Base-by-base conservation (phyloP, 352 stramenopile genomes). In the Globisporangium canariense region DNA sequence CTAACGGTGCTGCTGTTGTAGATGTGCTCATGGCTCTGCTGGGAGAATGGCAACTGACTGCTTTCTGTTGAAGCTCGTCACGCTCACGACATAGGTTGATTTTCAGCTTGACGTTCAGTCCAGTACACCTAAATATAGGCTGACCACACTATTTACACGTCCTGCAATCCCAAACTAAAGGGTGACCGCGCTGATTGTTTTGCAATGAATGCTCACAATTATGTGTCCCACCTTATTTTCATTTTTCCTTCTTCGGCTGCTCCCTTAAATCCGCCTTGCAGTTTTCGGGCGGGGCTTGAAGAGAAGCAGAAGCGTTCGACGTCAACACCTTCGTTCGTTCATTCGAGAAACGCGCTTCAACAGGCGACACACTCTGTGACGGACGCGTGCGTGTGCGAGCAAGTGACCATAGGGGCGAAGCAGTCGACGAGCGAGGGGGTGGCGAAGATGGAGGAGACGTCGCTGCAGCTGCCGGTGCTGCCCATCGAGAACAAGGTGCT, bases 401-500 rank as follows among this genome's bases (percentile, higher is more conserved):
- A 18, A 60, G 51, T 30, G 25, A 62, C 54, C 62, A 67, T 67
- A 67, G 63, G 58, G 51, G 63, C 53, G 38, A 70, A 67, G 41
- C 55, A 68, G 46, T 67, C 45, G 46, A 64, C 41, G 28, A 65
- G 57, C 52, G 69, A 40, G 38, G n/a, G 43, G 50, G 34, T 60
- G 49, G 41, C 18, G 11, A 62, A 56, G 46, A 74, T 65, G 64
- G 65, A 65, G 22, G 65, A 66, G 47, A 58, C 73, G 41, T 53
- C 76, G 61, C 62, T 76, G 68, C 65, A 76, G 66, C 62, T 90
- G 62, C 82, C 84, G 51, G 76, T 93, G 62, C 70, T 93, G 66
- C 78, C 84, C 55, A 74, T 93, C 28, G 75, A 84, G 41, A 71
- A 78, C 60, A 83, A 88, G 52, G 84, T 93, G 54, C 79, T 93